A percentile compares a stretch with the other conserved stretches of the same genome.
phyloP scores from a whole-genome alignment of 352 stramenopile genomes.

The Pythium periplocum region DNA sequence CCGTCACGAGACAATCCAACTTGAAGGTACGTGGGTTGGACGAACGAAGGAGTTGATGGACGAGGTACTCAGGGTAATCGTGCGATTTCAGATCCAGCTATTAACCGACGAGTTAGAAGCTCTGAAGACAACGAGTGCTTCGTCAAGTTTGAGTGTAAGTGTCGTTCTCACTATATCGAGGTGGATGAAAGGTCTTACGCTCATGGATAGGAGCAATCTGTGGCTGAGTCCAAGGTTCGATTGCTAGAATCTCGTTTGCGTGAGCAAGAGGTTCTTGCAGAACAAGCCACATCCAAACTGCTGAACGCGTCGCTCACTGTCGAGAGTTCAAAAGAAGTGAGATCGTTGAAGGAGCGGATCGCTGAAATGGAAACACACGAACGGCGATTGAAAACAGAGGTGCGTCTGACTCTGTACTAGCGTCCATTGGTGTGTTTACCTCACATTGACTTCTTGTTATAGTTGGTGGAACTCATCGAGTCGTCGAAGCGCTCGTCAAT shows the following conservation, averaged over 20 bases:
- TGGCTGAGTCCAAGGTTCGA: constrained; percentile 62
- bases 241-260: constrained; percentile 58
- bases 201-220: constrained; percentile 34
- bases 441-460: background rate
- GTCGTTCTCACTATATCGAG: background rate
- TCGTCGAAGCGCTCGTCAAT: constrained; percentile 55
- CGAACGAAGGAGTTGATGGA: no score
- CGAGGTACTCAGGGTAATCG: no score
- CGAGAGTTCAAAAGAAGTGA: constrained; percentile 42
- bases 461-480: constrained; percentile 67
- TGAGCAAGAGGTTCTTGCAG: constrained; percentile 50
- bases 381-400: constrained; percentile 68
- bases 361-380: constrained; percentile 52
- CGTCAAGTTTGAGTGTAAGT: constrained; percentile 9
- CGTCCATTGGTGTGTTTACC: background rate
- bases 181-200: constrained; percentile 9
- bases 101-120: constrained; percentile 54
- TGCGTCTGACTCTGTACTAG: constrained; percentile 1
- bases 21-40: constrained; percentile 33
- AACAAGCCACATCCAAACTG: constrained; percentile 35
- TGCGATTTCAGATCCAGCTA: constrained; percentile 39
- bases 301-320: constrained; percentile 41
- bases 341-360: constrained; percentile 55
- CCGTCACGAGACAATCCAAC: constrained; percentile 33
- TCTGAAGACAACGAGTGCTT: constrained; percentile 12